These are phyloP conservation scores for Kwoniella mangroviensis DNA, from an alignment of 768 basidiomycete species.

Conservation along the genomic window DNA sequence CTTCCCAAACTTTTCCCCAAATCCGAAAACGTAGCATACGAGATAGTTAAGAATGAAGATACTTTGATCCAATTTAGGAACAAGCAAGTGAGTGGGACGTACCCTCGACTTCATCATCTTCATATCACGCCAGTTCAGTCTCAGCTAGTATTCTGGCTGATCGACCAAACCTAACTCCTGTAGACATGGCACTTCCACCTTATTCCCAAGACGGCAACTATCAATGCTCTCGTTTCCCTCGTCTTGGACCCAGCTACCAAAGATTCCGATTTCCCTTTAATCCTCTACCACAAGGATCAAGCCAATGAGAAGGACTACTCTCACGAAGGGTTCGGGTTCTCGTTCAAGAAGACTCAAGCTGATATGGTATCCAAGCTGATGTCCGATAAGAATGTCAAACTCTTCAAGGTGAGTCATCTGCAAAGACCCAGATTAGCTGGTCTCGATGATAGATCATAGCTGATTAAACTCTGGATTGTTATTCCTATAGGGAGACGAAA, in stretches of 20 bases:
- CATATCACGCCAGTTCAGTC: neutral
- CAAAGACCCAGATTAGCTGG: too few species aligned
- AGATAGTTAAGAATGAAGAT: constrained; percentile 58
- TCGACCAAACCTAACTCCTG: neutral
- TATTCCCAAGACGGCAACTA: constrained; percentile 59
- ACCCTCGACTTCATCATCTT: neutral
- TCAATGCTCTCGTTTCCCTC: constrained; percentile 61
- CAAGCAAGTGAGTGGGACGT: constrained; percentile 53
- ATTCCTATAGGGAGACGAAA: constrained; percentile 41
- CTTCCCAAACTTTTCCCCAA: constrained; percentile 59
- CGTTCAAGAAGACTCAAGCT: constrained; percentile 61
- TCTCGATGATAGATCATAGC: neutral
- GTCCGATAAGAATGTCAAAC: constrained; percentile 37
- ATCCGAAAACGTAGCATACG: constrained; percentile 58
- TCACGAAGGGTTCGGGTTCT: constrained; percentile 60
- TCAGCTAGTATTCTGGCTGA: too few species aligned
- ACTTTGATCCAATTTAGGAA: constrained; percentile 61
- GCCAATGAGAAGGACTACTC: constrained; percentile 62
- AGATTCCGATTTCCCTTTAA: constrained; percentile 60
- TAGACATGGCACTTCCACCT: constrained; percentile 60
- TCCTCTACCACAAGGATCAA: constrained; percentile 46
- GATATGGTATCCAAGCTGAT: constrained; percentile 52
- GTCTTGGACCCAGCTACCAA: constrained; percentile 60
- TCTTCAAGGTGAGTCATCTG: constrained; percentile 43
- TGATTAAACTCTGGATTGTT: neutral